These are phyloP conservation scores for Neofusicoccum ribis DNA, from an alignment of 2,329 filamentous ascomycete genomes.

Conservation along the genomic window DNA sequence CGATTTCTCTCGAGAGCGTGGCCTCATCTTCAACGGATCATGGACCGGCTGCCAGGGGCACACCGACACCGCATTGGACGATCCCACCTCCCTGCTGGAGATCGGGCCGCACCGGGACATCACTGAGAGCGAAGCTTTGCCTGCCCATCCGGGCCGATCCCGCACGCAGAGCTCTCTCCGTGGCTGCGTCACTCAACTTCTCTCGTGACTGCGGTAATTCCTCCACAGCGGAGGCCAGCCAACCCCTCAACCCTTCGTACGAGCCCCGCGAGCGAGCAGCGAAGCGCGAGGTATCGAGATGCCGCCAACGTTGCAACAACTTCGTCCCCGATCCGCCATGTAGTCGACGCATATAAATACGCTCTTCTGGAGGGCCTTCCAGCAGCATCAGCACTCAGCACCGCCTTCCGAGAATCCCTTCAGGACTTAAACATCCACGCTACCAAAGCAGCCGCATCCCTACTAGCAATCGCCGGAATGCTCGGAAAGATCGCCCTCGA, in stretches of 20 bases:
- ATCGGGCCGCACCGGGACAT: neutral
- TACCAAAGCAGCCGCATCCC: too few relatives aligned
- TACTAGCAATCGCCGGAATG: neutral
- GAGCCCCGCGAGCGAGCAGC: neutral
- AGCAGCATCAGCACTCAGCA: neutral
- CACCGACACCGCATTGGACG: conserved; percentile 7
- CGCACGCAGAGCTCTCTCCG: neutral
- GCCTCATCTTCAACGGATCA: conserved; percentile 7
- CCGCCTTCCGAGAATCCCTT: neutral
- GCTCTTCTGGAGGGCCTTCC: neutral
- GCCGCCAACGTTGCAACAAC: neutral
- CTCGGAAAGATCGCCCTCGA: conserved; percentile 16
- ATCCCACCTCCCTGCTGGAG: neutral
- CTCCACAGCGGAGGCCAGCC: neutral
- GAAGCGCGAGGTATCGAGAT: conserved; percentile 1
- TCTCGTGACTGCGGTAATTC: conserved; percentile 12
- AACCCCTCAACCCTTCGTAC: conserved; percentile 1
- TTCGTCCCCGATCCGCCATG: neutral
- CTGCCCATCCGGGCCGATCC: neutral
- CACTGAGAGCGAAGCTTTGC: neutral
- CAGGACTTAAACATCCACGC: neutral
- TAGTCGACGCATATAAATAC: neutral
- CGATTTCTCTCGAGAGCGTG: conserved; percentile 14
- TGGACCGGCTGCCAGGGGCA: neutral
- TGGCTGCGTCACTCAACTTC: neutral